Evolutionary conservation across 2,329 filamentous ascomycete genomes (phyloP), one percentile per base, ranked within the genome.

Genomic region (Hypoxylon sp.): DNA sequence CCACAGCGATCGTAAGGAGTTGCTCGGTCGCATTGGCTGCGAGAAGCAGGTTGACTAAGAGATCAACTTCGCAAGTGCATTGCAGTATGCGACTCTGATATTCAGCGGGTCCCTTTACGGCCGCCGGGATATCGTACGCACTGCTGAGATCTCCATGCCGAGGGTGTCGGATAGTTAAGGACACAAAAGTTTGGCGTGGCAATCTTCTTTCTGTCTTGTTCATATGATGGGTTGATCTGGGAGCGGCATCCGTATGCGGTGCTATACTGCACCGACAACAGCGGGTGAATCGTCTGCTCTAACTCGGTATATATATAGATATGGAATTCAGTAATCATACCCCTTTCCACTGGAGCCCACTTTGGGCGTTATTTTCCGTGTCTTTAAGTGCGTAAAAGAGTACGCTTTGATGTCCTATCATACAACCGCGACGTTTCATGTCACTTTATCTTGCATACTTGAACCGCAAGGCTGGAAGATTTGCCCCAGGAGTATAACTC

Each of bases 21-120:
- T 96, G 71, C 84, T 96, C 58, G 91, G 92, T 48, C 85, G 93
- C 58, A 96, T 96, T 75, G 93, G 93, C 52, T 96, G 93, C 78
- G 91, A 94, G 79, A 93, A 93, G 83, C 91, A 89, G 76, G 83
- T 88, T 60, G 86, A 89, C 61, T 85, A 70, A 79, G 41, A 34
- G 7, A 65, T 45, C 61, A 56, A 43, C 57, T 19, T 34, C 34
- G 59, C 25, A 60, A 63, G 28, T 57, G 13, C 34, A 23, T 63
- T 25, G 57, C 43, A 64, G 36, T 28, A 10, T 19, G 45, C 49
- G 17, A 21, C 41, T 48, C 50, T 41, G 48, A 50, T 61, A 60
- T 43, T 49, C 21, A 50, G 52, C 67, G 41, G 48, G 65, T 48
- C 53, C 63, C 17, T 43, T 52, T 32, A 36, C 53, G 52, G 43